Conservation (phyloP, 2,329 filamentous ascomycete species). For the Didymellaceae sp. region DNA sequence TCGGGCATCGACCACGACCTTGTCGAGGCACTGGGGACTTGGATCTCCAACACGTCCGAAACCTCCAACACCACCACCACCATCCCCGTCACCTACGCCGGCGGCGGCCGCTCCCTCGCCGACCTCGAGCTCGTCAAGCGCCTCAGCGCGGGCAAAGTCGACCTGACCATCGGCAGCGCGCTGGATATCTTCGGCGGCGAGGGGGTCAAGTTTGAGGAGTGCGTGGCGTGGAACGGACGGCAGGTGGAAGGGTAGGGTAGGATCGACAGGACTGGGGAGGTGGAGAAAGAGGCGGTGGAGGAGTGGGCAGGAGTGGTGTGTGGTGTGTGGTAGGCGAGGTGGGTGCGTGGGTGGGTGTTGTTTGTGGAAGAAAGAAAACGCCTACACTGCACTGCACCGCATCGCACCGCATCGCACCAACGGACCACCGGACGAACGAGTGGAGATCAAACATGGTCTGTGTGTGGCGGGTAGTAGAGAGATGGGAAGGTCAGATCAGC, state of each 20-base stretch:
- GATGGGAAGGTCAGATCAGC: too few relatives aligned
- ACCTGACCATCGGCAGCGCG: slow-evolving; percentile 95
- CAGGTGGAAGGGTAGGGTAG: slow-evolving; percentile 24
- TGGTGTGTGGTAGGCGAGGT: too few relatives aligned
- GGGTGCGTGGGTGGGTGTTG: too few relatives aligned
- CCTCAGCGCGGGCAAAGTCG: slow-evolving; percentile 80
- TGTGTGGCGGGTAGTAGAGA: too few relatives aligned
- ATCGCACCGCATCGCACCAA: too few relatives aligned
- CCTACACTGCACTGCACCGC: too few relatives aligned
- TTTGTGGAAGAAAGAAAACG: too few relatives aligned
- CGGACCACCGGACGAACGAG: too few relatives aligned
- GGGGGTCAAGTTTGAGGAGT: slow-evolving; percentile 86
- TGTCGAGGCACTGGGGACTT: slow-evolving; percentile 76
- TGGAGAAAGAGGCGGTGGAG: background rate
- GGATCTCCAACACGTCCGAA: too few relatives aligned
- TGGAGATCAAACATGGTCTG: too few relatives aligned
- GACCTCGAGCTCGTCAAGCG: slow-evolving; percentile 83
- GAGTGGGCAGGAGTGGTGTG: background rate
- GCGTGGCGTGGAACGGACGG: slow-evolving; percentile 79
- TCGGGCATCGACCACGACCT: slow-evolving; percentile 87
- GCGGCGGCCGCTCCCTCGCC: slow-evolving; percentile 81
- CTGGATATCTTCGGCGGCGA: slow-evolving; percentile 93
- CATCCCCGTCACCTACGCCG: slow-evolving; percentile 95
- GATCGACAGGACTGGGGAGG: background rate
- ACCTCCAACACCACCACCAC: too few relatives aligned